phyloP scores from a whole-genome alignment of 192 early-diverging fungal genomes.

The Endogone sp. region DNA sequence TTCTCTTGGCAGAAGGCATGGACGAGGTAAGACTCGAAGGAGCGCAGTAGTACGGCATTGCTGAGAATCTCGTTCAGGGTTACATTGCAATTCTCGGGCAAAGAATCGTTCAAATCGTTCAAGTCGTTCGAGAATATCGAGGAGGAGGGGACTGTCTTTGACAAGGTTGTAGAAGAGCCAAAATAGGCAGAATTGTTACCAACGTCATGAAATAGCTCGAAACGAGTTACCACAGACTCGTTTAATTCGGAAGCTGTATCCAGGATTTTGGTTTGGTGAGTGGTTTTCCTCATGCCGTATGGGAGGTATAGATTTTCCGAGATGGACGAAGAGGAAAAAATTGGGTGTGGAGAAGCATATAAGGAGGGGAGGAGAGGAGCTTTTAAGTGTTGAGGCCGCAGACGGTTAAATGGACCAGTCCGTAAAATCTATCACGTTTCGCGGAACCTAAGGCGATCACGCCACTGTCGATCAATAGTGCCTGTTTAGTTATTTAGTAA shows the following conservation, averaged over 20 bases:
- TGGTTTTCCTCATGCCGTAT: neutral
- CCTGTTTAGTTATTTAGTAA: no score
- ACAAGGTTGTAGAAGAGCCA: neutral
- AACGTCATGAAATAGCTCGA: neutral
- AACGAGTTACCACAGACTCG: no score
- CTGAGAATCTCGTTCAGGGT: conserved; percentile 16
- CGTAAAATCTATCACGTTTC: no score
- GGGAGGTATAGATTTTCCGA: no score
- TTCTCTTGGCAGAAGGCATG: conserved; percentile 20
- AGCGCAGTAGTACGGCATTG: conserved; percentile 11
- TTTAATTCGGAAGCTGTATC: neutral
- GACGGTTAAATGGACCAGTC: no score
- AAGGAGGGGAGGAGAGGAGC: no score
- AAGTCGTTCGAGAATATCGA: neutral
- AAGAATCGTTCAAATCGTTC: neutral
- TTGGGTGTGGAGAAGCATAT: no score
- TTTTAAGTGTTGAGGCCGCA: no score
- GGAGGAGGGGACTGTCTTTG: neutral
- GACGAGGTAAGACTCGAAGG: conserved; percentile 20
- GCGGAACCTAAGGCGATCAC: no score
- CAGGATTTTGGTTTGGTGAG: neutral
- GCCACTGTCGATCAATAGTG: no score
- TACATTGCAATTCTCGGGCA: neutral
- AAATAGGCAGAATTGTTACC: neutral
- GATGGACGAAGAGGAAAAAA: no score